These are phyloP conservation scores for Pleurozium schreberi DNA, from an alignment of 225 moss, liverwort and hornwort genomes.

Conservation along the genomic window DNA sequence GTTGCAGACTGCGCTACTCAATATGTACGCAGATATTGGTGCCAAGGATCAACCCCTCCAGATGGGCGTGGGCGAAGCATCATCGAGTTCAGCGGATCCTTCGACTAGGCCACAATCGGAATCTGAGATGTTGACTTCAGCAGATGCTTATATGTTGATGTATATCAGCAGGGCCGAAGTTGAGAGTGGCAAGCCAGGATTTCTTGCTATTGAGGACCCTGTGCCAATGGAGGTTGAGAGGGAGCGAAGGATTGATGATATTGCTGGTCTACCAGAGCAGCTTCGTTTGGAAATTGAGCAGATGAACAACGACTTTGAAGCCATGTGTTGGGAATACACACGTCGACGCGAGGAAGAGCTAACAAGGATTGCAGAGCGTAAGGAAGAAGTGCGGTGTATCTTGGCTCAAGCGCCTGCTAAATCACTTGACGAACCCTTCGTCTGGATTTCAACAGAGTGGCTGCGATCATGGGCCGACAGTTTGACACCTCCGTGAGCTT, in stretches of 20 bases:
- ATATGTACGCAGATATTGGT: conserved; percentile 37
- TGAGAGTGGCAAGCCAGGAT: conserved; percentile 17
- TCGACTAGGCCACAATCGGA: conserved; percentile 18
- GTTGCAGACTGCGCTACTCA: conserved; percentile 23
- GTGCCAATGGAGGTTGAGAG: conserved; percentile 43
- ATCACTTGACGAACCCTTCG: conserved; percentile 58
- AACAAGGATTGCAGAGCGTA: conserved; percentile 59
- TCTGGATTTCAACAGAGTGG: conserved; percentile 92
- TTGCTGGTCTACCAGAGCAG: conserved; percentile 59
- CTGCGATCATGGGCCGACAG: conserved; percentile 89
- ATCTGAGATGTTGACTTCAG: conserved; percentile 66
- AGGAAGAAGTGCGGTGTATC: conserved; percentile 63
- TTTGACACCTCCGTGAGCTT: conserved; percentile 66
- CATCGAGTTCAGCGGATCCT: conserved; percentile 29
- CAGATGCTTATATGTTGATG: conserved; percentile 99
- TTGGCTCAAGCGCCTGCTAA: conserved; percentile 60
- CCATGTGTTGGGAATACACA: conserved; percentile 61
- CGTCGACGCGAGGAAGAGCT: conserved; percentile 67
- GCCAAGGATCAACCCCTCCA: conserved; percentile 30
- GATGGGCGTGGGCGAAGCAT: conserved; percentile 24
- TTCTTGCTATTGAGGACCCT: conserved; percentile 12
- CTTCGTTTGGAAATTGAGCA: conserved; percentile 72
- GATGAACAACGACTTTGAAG: conserved; percentile 79
- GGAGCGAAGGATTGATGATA: conserved; percentile 12
- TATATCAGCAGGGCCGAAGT: conserved; percentile 52